A percentile compares a stretch with the other conserved stretches of the same genome.
Evolutionary conservation across 805 yeast species (phyloP).

Genomic region (Candida fluviatilis): DNA sequence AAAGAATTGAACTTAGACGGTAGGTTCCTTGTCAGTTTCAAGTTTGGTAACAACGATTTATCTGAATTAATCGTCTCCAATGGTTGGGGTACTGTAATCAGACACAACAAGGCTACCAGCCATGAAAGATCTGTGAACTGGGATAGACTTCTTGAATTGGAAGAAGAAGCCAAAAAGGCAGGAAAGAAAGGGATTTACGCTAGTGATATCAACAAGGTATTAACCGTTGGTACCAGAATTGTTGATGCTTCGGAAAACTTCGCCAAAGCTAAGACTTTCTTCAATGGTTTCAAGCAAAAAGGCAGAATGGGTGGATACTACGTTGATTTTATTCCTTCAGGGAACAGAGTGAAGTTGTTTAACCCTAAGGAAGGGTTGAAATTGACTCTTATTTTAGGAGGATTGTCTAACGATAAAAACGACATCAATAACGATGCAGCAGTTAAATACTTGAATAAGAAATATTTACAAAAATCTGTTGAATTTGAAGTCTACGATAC

Average conservation of each 20-base stretch:
- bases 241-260: slow-evolving; percentile 79
- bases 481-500: slow-evolving; percentile 62
- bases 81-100: slow-evolving; percentile 76
- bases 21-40: slow-evolving; percentile 60
- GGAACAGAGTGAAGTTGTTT: slow-evolving; percentile 59
- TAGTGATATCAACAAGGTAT: slow-evolving; percentile 42
- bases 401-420: slow-evolving; percentile 45
- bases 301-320: slow-evolving; percentile 53
- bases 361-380: slow-evolving; percentile 70
- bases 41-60: slow-evolving; percentile 51
- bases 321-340: slow-evolving; percentile 69
- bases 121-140: slow-evolving; percentile 68
- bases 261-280: slow-evolving; percentile 68
- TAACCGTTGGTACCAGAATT: slow-evolving; percentile 54
- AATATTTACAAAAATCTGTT: slow-evolving; percentile 68
- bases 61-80: slow-evolving; percentile 54
- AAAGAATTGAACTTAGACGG: slow-evolving; percentile 56
- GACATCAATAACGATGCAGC: slow-evolving; percentile 47
- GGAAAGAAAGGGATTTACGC: slow-evolving; percentile 59
- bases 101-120: slow-evolving; percentile 68
- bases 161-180: slow-evolving; percentile 50
- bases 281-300: slow-evolving; percentile 65
- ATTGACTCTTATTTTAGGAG: slow-evolving; percentile 72
- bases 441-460: slow-evolving; percentile 47
- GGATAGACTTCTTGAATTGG: slow-evolving; percentile 73